phyloP scores from a whole-genome alignment of 805 yeast species.

The Saturnispora diversa region DNA sequence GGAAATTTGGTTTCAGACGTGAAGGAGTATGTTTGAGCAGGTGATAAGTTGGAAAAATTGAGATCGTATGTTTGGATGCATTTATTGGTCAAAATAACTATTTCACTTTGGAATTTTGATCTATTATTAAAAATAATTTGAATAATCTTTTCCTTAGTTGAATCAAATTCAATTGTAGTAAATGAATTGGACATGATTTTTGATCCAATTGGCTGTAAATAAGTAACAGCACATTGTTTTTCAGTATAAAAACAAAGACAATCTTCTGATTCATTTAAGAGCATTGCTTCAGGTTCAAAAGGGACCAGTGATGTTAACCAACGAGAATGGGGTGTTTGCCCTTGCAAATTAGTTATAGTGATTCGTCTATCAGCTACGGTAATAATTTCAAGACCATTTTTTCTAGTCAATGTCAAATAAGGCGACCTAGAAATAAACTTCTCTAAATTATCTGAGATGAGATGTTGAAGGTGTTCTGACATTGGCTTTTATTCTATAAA shows the following conservation, averaged over 20 bases:
- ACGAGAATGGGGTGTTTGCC: slow-evolving; percentile 4
- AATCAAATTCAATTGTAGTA: not conserved
- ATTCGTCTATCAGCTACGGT: slow-evolving; percentile 20
- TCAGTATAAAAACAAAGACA: slow-evolving; percentile 24
- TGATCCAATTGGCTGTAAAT: slow-evolving; percentile 20
- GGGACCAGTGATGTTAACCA: slow-evolving; percentile 14
- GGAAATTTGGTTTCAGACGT: slow-evolving; percentile 3
- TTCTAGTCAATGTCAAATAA: slow-evolving; percentile 22
- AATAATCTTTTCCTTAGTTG: slow-evolving; percentile 24
- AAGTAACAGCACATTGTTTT: slow-evolving; percentile 14
- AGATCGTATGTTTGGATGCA: slow-evolving; percentile 32
- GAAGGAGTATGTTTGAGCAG: slow-evolving; percentile 21
- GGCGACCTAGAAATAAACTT: slow-evolving; percentile 15
- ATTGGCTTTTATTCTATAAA: not conserved
- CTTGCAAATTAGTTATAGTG: slow-evolving; percentile 16
- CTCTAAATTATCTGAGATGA: slow-evolving; percentile 3
- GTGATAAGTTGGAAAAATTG: slow-evolving; percentile 18
- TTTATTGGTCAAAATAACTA: slow-evolving; percentile 36
- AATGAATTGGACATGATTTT: not conserved
- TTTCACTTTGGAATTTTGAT: slow-evolving; percentile 35
- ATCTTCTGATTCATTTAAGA: slow-evolving; percentile 22
- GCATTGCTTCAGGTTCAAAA: slow-evolving; percentile 23
- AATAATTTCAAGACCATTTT: slow-evolving; percentile 23
- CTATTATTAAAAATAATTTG: slow-evolving; percentile 39
- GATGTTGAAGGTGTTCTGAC: too few relatives aligned